Percentiles rank a stretch among this genome's conserved stretches.
These are phyloP conservation scores for Sutorius eximius DNA, from an alignment of 1,284 basidiomycete species.

Conservation along the genomic window DNA sequence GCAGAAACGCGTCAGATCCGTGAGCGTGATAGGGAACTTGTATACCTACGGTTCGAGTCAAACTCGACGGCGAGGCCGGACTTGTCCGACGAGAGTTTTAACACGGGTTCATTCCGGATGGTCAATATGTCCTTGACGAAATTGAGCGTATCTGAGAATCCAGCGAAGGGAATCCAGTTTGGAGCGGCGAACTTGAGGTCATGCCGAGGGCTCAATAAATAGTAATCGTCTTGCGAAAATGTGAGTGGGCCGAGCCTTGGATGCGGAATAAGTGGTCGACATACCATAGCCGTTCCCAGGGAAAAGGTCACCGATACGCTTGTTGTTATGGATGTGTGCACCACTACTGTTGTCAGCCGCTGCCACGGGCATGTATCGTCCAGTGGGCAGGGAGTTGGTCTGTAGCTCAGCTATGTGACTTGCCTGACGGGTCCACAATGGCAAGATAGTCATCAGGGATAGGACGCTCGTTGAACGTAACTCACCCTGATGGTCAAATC, in stretches of 20 bases:
- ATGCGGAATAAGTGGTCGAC: constrained; percentile 14
- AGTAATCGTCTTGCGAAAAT: constrained; percentile 59
- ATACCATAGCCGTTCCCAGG: constrained; percentile 60
- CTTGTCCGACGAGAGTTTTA: constrained; percentile 54
- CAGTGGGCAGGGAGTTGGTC: constrained; percentile 50
- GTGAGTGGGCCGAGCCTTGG: neutral
- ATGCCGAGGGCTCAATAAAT: constrained; percentile 47
- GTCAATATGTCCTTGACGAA: constrained; percentile 49
- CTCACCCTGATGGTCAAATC: constrained; percentile 56
- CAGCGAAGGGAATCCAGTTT: constrained; percentile 33
- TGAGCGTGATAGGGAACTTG: neutral
- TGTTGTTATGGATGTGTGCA: constrained; percentile 51
- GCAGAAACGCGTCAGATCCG: neutral
- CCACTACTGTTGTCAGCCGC: constrained; percentile 40
- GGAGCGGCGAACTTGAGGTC: constrained; percentile 43
- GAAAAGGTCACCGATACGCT: constrained; percentile 54
- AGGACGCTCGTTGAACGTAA: neutral
- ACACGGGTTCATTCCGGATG: constrained; percentile 42
- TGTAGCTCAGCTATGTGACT: constrained; percentile 56
- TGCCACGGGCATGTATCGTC: constrained; percentile 47
- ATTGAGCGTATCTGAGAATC: constrained; percentile 40
- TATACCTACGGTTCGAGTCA: constrained; percentile 62
- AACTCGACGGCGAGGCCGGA: constrained; percentile 63
- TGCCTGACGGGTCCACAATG: constrained; percentile 37
- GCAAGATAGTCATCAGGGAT: neutral